Evolutionary conservation across 1,284 basidiomycete genomes (phyloP).

Genomic region (Rhodotorula mucilaginosa): DNA sequence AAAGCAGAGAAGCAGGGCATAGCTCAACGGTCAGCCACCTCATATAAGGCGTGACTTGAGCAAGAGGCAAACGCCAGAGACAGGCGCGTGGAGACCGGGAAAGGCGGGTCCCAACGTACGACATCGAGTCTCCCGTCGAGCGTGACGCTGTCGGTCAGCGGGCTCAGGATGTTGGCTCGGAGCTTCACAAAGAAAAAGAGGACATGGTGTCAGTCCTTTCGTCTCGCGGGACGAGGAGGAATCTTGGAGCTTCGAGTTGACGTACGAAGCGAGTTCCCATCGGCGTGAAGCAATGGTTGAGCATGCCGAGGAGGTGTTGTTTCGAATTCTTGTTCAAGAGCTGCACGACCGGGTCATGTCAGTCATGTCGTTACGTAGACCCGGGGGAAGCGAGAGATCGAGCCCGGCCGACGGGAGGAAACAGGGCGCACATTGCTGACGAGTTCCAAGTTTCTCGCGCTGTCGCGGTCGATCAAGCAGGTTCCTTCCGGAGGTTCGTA

Average conservation of each 20-base stretch:
- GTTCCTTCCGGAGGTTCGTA: constrained; percentile 74
- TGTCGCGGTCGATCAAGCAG: constrained; percentile 88
- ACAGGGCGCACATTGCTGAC: constrained; percentile 66
- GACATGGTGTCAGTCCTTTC: no score
- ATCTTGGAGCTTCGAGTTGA: background rate
- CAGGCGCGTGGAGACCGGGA: no score
- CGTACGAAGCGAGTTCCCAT: constrained; percentile 62
- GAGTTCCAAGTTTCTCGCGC: constrained; percentile 79
- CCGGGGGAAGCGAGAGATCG: background rate
- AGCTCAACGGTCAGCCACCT: no score
- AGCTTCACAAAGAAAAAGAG: constrained; percentile 48
- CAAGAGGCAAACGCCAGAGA: no score
- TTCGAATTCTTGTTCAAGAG: constrained; percentile 39
- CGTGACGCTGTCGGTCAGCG: constrained; percentile 59
- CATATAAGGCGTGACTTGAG: no score
- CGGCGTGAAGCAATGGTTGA: constrained; percentile 80
- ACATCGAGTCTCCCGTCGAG: constrained; percentile 79
- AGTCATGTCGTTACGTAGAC: background rate
- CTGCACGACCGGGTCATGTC: constrained; percentile 23
- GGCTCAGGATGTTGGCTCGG: constrained; percentile 76
- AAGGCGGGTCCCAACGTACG: constrained; percentile 50
- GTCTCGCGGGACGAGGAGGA: no score
- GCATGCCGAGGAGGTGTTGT: constrained; percentile 45
- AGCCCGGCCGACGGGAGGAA: background rate
- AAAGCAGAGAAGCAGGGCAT: no score